Conservation (phyloP, 176 grass and related monocot species). For the Musa troglodytarum region DNA sequence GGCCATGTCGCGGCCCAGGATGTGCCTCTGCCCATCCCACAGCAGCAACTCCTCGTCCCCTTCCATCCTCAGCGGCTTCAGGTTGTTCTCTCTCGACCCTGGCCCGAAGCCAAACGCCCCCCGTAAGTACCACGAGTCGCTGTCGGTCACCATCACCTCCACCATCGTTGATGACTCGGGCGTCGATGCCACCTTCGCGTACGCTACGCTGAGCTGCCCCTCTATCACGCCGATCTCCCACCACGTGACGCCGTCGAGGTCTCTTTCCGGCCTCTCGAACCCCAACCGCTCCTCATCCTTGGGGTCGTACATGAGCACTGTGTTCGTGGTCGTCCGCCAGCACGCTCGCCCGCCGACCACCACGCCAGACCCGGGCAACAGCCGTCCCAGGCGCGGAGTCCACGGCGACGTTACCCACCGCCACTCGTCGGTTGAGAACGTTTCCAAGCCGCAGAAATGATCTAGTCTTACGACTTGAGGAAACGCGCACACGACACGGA, state of each 20-base stretch:
- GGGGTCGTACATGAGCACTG: constrained; percentile 37
- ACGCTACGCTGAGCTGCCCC: constrained; percentile 21
- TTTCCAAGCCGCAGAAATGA: too few relatives aligned
- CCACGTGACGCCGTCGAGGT: neutral
- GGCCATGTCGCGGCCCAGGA: neutral
- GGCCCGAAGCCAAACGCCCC: too few relatives aligned
- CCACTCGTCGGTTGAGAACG: too few relatives aligned
- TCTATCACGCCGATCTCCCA: constrained; percentile 74
- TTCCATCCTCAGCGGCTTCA: neutral
- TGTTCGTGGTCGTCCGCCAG: constrained; percentile 48
- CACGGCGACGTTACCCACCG: neutral
- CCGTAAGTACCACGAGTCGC: too few relatives aligned
- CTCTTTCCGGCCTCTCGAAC: too few relatives aligned
- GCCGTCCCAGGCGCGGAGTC: constrained; percentile 22
- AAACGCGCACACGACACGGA: too few relatives aligned
- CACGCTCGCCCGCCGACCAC: constrained; percentile 35
- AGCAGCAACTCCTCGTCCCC: too few relatives aligned
- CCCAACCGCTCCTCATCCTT: neutral
- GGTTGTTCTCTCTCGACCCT: too few relatives aligned
- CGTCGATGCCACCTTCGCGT: neutral
- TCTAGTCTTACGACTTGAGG: too few relatives aligned
- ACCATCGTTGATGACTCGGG: too few relatives aligned
- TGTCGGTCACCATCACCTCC: neutral
- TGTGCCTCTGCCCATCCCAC: neutral
- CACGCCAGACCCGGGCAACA: constrained; percentile 14